phyloP scores from a whole-genome alignment of 805 yeast species.

The Kuraishia hungarica region DNA sequence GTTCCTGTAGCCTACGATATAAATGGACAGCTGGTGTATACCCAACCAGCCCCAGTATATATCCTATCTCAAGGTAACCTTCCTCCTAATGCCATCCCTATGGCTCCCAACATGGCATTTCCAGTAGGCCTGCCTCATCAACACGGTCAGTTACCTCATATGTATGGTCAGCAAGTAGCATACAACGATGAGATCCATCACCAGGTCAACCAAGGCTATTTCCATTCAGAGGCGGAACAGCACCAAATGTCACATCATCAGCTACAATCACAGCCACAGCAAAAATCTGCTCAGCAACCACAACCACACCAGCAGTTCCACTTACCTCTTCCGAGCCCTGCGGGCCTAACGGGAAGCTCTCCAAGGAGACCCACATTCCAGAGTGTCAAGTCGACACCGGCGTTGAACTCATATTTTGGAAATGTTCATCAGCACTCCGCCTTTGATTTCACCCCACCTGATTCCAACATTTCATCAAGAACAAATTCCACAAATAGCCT shows the following conservation, averaged over 20 bases:
- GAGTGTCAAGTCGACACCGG: slow-evolving; percentile 15
- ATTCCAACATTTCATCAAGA: slow-evolving; percentile 19
- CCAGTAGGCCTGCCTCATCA: slow-evolving; percentile 7
- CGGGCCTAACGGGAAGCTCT: neutral
- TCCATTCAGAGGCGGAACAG: slow-evolving; percentile 1
- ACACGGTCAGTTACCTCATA: slow-evolving; percentile 5
- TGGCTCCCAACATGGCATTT: neutral
- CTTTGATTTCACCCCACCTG: slow-evolving; percentile 18
- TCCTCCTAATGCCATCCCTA: neutral
- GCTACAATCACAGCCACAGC: slow-evolving; percentile 7
- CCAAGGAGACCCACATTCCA: slow-evolving; percentile 9
- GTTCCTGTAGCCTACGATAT: slow-evolving; percentile 22
- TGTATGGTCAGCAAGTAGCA: neutral
- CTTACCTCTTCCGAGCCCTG: slow-evolving; percentile 5
- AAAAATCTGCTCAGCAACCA: slow-evolving; percentile 4
- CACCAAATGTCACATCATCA: slow-evolving; percentile 7
- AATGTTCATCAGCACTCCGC: neutral
- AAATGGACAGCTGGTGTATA: slow-evolving; percentile 21
- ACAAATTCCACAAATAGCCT: slow-evolving; percentile 18
- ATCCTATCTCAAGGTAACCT: slow-evolving; percentile 15
- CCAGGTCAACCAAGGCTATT: slow-evolving; percentile 7
- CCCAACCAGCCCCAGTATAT: slow-evolving; percentile 22
- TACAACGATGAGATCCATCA: slow-evolving; percentile 5
- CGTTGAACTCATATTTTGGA: slow-evolving; percentile 12
- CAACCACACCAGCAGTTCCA: slow-evolving; percentile 3